Evolutionary conservation across 306 rosid genomes (phyloP), one percentile per base, ranked within the genome.

Genomic region (Malus asiatica): DNA sequence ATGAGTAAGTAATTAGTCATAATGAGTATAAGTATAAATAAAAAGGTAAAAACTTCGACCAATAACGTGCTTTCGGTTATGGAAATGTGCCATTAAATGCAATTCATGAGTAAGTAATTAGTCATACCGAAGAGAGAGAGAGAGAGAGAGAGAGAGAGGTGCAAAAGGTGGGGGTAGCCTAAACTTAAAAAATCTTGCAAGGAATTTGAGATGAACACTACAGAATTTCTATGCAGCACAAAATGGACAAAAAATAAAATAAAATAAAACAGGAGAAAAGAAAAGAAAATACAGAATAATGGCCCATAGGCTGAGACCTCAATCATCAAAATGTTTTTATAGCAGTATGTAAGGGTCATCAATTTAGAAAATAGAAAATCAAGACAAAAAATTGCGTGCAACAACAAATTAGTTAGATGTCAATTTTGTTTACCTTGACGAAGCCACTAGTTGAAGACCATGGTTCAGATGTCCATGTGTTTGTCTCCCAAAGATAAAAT

Each of bases 401-500:
- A 11, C 19, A n/a, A 52, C 10, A 58, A 35, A 68, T 20, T 29
- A 66, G 33, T 22, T 23, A 57, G n/a, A 74, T 27, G 53, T 27
- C 65, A 52, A 48, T 51, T 65, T 78, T 60, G 52, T 40, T 76
- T 85, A 95, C 98, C 93, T 87, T 89, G 73, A 90, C 93, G 79
- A 92, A 95, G 68, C 98, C 96, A 48, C 96, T 95, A 73, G 91
- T 73, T 65, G 97, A 84, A 30, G 98, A 90, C 98, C 98, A 95
- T 76, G 87, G 88, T 66, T 90, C 98, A 73, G 97, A 95, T 61
- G 91, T 89, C 98, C 98, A 95, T 38, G 96, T 88, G 85, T 90
- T 95, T 30, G 97, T 95, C 82, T 95, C 98, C 98, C 98, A 95
- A 13, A 92, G 97, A 89, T 90, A 95, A 89, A 95, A 95, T 32